These are phyloP conservation scores for Pueraria montana DNA, from an alignment of 306 rosid genomes.

Conservation along the genomic window DNA sequence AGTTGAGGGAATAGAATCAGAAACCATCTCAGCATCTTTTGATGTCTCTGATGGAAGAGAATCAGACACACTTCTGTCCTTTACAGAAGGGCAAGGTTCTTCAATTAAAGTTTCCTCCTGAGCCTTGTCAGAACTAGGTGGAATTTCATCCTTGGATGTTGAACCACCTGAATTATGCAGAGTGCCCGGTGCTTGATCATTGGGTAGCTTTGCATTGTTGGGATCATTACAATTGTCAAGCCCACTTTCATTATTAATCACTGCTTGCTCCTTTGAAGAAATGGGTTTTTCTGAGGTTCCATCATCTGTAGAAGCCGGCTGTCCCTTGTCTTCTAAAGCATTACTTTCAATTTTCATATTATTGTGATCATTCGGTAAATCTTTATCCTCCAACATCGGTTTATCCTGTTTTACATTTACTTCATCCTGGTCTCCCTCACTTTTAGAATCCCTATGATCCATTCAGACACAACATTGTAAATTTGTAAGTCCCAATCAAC, in stretches of 20 bases:
- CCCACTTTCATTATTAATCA: constrained; percentile 44
- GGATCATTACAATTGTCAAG: constrained; percentile 53
- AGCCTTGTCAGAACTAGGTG: constrained; percentile 58
- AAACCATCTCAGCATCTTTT: constrained; percentile 47
- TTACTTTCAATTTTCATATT: constrained; percentile 53
- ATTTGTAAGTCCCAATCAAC: constrained; percentile 48
- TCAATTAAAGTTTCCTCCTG: constrained; percentile 52
- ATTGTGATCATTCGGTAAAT: constrained; percentile 49
- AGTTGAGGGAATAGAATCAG: constrained; percentile 51
- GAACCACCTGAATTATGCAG: constrained; percentile 54
- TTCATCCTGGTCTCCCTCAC: constrained; percentile 56
- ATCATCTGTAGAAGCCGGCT: constrained; percentile 46
- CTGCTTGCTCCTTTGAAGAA: constrained; percentile 56
- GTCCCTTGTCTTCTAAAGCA: constrained; percentile 58
- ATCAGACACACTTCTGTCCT: constrained; percentile 58
- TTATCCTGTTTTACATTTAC: constrained; percentile 56
- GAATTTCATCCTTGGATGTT: constrained; percentile 57
- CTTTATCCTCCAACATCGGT: constrained; percentile 52
- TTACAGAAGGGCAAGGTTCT: constrained; percentile 56
- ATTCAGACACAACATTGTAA: constrained; percentile 56
- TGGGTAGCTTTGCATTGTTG: constrained; percentile 54
- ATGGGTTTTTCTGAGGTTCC: constrained; percentile 50
- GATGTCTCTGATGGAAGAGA: constrained; percentile 54
- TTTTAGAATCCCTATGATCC: constrained; percentile 57
- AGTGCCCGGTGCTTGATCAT: constrained; percentile 54